Evolutionary conservation across 2,329 filamentous ascomycete species (phyloP).

Genomic region (Pyrenochaeta sp.): DNA sequence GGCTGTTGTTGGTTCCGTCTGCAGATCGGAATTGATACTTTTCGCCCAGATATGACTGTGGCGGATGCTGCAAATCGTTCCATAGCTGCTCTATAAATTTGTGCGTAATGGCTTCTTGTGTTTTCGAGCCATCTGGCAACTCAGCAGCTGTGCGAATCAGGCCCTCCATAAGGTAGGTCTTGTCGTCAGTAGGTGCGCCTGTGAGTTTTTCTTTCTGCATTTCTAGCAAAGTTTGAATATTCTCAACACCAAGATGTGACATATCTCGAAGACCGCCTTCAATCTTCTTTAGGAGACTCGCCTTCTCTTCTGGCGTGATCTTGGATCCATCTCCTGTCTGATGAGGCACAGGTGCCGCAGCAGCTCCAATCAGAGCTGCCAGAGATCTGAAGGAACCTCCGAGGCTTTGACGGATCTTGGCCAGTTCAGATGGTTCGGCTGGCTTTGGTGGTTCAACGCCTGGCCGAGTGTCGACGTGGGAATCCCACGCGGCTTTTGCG

Average conservation of each 20-base stretch:
- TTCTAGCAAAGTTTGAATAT: conserved; percentile 49
- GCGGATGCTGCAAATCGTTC: conserved; percentile 59
- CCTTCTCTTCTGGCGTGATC: conserved; percentile 43
- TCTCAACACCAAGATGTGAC: conserved; percentile 40
- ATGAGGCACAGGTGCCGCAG: conserved; percentile 38
- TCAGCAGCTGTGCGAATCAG: conserved; percentile 60
- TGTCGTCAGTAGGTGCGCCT: conserved; percentile 68
- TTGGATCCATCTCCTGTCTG: conserved; percentile 57
- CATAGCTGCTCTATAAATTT: conserved; percentile 57
- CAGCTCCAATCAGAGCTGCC: conserved; percentile 38
- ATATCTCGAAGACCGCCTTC: conserved; percentile 44
- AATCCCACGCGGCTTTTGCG: conserved; percentile 35
- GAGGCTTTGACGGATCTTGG: conserved; percentile 41
- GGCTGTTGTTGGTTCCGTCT: conserved; percentile 64
- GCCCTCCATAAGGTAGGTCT: conserved; percentile 68
- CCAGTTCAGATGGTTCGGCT: conserved; percentile 43
- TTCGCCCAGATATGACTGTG: conserved; percentile 54
- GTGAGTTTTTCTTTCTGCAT: conserved; percentile 50
- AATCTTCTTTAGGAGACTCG: conserved; percentile 44
- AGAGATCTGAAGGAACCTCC: conserved; percentile 39
- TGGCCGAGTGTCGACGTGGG: conserved; percentile 44
- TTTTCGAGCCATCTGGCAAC: conserved; percentile 51
- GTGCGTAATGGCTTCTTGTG: conserved; percentile 53
- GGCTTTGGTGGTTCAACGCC: conserved; percentile 37
- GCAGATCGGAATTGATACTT: conserved; percentile 58